Evolutionary conservation across 306 rosid species (phyloP), one percentile per base, ranked within the genome.

Genomic region (Oemleria cerasiformis): DNA sequence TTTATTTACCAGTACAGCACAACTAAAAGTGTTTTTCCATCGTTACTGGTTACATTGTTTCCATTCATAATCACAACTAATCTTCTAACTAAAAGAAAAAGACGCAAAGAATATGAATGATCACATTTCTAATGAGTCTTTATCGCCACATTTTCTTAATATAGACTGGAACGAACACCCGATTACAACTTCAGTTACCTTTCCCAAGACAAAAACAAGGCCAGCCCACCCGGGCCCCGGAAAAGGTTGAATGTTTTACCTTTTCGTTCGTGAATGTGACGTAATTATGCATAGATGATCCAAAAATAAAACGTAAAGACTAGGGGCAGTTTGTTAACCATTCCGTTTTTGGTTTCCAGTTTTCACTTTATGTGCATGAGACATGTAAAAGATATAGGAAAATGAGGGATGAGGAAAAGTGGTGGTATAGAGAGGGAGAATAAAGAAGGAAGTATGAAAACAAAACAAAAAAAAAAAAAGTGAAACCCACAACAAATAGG

Each of bases 1-100:
- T 21, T 81, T 61, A 58, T 78, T 76, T 44, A 74, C 74, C 41
- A 51, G 23, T 20, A 62, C 56, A n/a, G 41, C 68, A 43, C 34
- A 56, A 44, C 55, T 50, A 6, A 20, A 38, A 67, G 63, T 30
- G 69, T 44, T 69, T 70, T 30, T 23, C 72, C 61, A 39, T 34
- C 12, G 7, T 58, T 53, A 17, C 65, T 0, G 3, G 38, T 20
- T 50, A 6, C 71, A 34, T 20, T 44, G 40, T 2, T 47, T 23
- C 34, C 5, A 5, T 30, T 3, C 16, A 39, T 30, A 67, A 30
- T 6, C 13, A 34, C 43, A 34, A 67, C 9, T 48, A 48, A 34
- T 34, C 42, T 59, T 14, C 42, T 59, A 59, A 59, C 43, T 15
- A 14, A 34, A 59, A 59, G 11, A 12, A 59, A 38, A 61, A 8